Evolutionary conservation across 2,329 filamentous ascomycete genomes (phyloP).

Genomic region (Stachybotrys echinatus): DNA sequence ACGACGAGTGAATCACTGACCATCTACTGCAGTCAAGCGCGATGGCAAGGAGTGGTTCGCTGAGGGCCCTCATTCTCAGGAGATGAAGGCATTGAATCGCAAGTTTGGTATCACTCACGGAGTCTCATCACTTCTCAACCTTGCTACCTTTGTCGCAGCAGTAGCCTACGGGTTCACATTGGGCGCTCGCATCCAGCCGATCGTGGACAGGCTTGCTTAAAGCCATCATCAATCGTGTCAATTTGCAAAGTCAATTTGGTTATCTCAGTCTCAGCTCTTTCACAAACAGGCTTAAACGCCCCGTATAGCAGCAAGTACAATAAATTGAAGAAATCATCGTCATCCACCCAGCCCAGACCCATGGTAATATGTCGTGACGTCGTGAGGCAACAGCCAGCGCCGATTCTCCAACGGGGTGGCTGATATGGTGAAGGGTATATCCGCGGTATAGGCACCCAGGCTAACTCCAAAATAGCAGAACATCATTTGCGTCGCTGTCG

Average conservation of each 20-base stretch:
- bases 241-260: not conserved
- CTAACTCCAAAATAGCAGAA: constrained; percentile 3
- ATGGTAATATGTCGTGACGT: not conserved
- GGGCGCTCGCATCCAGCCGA: constrained; percentile 52
- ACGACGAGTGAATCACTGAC: not conserved
- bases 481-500: no score
- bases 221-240: constrained; percentile 1
- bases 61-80: constrained; percentile 69
- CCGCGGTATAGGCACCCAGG: constrained; percentile 12
- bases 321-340: not conserved
- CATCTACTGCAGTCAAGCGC: constrained; percentile 57
- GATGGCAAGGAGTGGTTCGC: constrained; percentile 89
- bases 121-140: constrained; percentile 72
- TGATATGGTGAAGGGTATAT: not conserved
- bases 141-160: constrained; percentile 63
- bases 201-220: constrained; percentile 12
- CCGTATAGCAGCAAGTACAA: not conserved
- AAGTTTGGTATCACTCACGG: constrained; percentile 77
- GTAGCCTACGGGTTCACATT: constrained; percentile 76
- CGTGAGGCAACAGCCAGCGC: not conserved
- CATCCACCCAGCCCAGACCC: not conserved
- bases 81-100: constrained; percentile 78
- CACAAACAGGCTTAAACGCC: not conserved
- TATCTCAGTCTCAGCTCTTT: not conserved
- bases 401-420: not conserved